Conservation (phyloP, 1,284 basidiomycete genomes). For the Moniliophthora roreri region DNA sequence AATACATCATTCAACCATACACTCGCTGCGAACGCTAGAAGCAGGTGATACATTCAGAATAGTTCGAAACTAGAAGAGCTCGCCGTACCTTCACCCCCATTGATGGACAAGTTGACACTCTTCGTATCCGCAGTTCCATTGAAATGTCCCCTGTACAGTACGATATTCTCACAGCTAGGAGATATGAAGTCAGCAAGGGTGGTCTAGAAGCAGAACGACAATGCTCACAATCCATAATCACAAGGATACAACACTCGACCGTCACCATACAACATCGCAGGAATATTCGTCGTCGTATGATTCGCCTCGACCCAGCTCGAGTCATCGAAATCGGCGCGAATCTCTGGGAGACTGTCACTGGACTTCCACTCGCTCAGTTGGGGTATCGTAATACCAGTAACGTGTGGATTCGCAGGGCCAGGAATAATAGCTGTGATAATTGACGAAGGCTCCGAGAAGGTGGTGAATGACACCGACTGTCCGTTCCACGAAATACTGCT, state of each 20-base stretch:
- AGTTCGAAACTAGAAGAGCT: neutral
- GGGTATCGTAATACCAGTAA: neutral
- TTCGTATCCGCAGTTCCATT: slow-evolving; percentile 54
- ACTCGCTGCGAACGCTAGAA: slow-evolving; percentile 66
- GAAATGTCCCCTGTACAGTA: slow-evolving; percentile 83
- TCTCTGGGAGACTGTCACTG: neutral
- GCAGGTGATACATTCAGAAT: neutral
- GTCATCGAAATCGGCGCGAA: neutral
- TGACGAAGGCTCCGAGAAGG: slow-evolving; percentile 29
- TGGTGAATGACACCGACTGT: slow-evolving; percentile 34
- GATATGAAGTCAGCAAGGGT: neutral
- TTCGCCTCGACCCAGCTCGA: slow-evolving; percentile 2
- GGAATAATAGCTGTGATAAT: slow-evolving; percentile 20
- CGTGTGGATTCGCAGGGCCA: neutral
- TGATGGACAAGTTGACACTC: slow-evolving; percentile 70
- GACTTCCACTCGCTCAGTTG: slow-evolving; percentile 5
- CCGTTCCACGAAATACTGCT: slow-evolving; percentile 72
- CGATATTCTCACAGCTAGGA: slow-evolving; percentile 35
- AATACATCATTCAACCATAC: slow-evolving; percentile 80
- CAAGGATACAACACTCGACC: slow-evolving; percentile 2
- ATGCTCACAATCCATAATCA: slow-evolving; percentile 3
- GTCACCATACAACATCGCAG: neutral
- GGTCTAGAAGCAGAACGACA: neutral
- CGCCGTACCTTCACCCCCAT: slow-evolving; percentile 70
- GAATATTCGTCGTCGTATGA: slow-evolving; percentile 4